Evolutionary conservation across 2,329 filamentous ascomycete genomes (phyloP).

Genomic region (Phaeosphaeria sp.): DNA sequence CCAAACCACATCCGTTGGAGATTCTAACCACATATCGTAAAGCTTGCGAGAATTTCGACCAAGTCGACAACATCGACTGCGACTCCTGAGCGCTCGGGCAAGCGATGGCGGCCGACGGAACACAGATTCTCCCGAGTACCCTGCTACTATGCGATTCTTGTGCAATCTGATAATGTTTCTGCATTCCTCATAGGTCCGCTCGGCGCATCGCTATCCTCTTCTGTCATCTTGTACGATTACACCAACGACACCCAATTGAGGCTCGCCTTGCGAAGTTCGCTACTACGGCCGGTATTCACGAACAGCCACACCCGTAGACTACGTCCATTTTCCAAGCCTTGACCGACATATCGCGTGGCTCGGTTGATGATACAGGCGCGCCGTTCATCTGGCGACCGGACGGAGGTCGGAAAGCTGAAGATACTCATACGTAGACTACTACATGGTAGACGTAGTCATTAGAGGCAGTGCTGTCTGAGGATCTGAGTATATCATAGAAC

Average conservation of each 20-base stretch:
- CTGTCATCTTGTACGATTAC: conserved; percentile 18
- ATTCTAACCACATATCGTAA: conserved; percentile 3
- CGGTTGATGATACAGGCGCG: conserved; percentile 8
- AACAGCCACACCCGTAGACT: conserved; percentile 1
- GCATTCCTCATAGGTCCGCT: conserved; percentile 18
- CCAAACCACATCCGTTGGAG: conserved; percentile 14
- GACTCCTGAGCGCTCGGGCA: conserved; percentile 14
- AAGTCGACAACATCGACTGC: conserved; percentile 7
- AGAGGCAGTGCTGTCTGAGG: conserved; percentile 32
- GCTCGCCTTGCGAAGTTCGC: conserved; percentile 9
- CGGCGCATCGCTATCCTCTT: conserved; percentile 6
- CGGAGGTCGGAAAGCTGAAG: conserved; percentile 15
- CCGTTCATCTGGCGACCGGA: conserved; percentile 13
- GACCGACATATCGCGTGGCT: conserved; percentile 12
- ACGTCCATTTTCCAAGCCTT: conserved; percentile 13
- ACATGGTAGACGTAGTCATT: conserved; percentile 32
- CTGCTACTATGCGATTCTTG: conserved; percentile 16
- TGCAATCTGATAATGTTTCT: conserved; percentile 11
- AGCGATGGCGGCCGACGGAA: conserved; percentile 15
- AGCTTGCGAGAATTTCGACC: conserved; percentile 30
- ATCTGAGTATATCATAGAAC: conserved; percentile 4
- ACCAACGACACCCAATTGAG: conserved; percentile 7
- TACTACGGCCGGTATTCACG: conserved; percentile 2
- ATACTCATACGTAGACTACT: conserved; percentile 16
- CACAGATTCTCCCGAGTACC: conserved; percentile 10